Evolutionary conservation across 345 rosid species (phyloP), one percentile per base, ranked within the genome.

Genomic region (Dipteronia sinensis): DNA sequence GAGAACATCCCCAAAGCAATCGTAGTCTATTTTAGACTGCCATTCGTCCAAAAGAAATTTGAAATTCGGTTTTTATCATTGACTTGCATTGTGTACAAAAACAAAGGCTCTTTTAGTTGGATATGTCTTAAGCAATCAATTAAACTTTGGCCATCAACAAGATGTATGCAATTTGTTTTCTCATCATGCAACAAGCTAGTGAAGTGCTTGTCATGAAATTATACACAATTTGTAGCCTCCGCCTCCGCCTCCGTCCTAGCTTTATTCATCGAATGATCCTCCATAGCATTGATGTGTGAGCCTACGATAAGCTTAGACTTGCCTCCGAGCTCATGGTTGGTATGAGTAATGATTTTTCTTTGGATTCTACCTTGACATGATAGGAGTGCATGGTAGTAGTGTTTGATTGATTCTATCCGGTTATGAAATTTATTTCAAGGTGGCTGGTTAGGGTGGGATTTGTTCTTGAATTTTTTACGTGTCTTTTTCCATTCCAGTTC

Each of bases 21-120:
- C 82, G 47, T 82, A 82, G 44, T 79, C 78, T 55, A 27, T 29
- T 75, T 59, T 82, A 20, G 85, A 76, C 61, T 63, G 16, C 85
- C 80, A 59, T 82, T 82, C 7, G 19, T 67, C 80, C 85, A 82
- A 42, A 78, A 78, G 75, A 79, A 40, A 72, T 44, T 79, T 23
- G 29, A 61, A 9, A 76, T 6, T 23, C 49, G 23, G 10, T 72
- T 44, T 25, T 71, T 9, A 25, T 61, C 56, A 68, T 76, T 69
- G 19, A 72, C 74, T 29, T 67, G 77, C 25, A 76, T 58, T 0
- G 79, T 12, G 23, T 76, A 42, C 38, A 72, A 71, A 73, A 82
- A 79, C 40, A 69, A 76, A 47, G 76, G 80, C 67, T 72, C 82
- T 13, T 82, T 72, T 42, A 27, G 19, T 74, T 82, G 80, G 71